Conservation (phyloP, 2,329 filamentous ascomycete species). For the Byssothecium circinans region DNA sequence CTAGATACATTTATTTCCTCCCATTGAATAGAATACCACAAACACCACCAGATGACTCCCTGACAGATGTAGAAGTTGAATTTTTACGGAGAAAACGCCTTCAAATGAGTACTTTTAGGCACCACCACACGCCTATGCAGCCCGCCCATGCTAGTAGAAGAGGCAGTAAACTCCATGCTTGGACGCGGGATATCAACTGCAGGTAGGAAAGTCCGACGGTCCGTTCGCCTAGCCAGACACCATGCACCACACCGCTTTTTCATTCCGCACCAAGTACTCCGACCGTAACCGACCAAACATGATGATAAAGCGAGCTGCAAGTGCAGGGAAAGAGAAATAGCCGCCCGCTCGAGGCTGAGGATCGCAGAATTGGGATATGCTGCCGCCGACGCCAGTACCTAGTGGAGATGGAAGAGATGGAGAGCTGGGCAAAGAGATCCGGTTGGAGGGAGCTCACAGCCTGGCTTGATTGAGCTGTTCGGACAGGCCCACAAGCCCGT, state of each 20-base stretch:
- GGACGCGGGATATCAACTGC: slow-evolving; percentile 14
- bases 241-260: slow-evolving; percentile 22
- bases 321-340: not conserved
- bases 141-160: slow-evolving; percentile 29
- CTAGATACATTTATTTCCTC: not conserved
- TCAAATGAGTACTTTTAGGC: slow-evolving; percentile 8
- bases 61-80: not conserved
- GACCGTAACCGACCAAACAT: not conserved
- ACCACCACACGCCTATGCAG: slow-evolving; percentile 15
- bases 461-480: slow-evolving; percentile 40
- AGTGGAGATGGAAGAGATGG: slow-evolving; percentile 17
- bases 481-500: slow-evolving; percentile 31
- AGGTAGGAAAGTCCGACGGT: slow-evolving; percentile 9
- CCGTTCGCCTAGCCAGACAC: slow-evolving; percentile 7
- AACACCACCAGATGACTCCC: not conserved
- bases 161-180: slow-evolving; percentile 40
- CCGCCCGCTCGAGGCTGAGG: not conserved
- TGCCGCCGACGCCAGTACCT: slow-evolving; percentile 22
- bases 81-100: slow-evolving; percentile 2
- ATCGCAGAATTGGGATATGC: slow-evolving; percentile 13
- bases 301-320: not conserved
- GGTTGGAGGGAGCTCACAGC: slow-evolving; percentile 23
- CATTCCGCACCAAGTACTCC: slow-evolving; percentile 5
- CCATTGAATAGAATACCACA: not conserved
- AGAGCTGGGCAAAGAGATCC: not conserved